Evolutionary conservation across 805 yeast species (phyloP).

Genomic region (Monosporozyma yasuniensis): DNA sequence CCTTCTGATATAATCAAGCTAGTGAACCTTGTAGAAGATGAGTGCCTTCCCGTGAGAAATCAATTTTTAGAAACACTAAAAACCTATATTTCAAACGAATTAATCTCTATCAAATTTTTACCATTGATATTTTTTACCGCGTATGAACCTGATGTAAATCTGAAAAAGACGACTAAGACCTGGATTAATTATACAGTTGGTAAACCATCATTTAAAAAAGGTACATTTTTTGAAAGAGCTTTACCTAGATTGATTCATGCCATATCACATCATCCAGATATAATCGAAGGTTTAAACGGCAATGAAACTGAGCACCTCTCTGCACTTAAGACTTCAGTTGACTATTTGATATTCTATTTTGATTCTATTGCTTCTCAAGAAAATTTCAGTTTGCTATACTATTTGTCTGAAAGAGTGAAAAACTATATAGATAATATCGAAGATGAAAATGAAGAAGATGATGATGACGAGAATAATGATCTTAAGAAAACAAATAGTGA

Average conservation of each 20-base stretch:
- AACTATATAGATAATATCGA: slow-evolving; percentile 57
- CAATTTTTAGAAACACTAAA: slow-evolving; percentile 43
- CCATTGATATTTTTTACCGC: slow-evolving; percentile 67
- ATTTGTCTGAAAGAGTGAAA: slow-evolving; percentile 68
- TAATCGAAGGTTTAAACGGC: slow-evolving; percentile 43
- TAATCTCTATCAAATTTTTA: slow-evolving; percentile 55
- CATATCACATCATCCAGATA: slow-evolving; percentile 56
- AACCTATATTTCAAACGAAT: slow-evolving; percentile 40
- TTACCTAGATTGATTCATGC: slow-evolving; percentile 60
- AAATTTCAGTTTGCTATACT: slow-evolving; percentile 64
- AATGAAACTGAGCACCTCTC: slow-evolving; percentile 29
- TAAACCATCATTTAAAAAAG: slow-evolving; percentile 28
- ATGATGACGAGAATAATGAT: slow-evolving; percentile 14
- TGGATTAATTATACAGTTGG: slow-evolving; percentile 62
- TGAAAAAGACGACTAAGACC: slow-evolving; percentile 45
- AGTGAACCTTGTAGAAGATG: slow-evolving; percentile 59
- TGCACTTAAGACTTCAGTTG: slow-evolving; percentile 46
- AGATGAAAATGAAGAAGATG: slow-evolving; percentile 21
- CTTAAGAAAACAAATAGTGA: slow-evolving; percentile 26
- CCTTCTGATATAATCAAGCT: slow-evolving; percentile 45
- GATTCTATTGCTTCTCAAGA: slow-evolving; percentile 52
- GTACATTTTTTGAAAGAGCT: slow-evolving; percentile 53
- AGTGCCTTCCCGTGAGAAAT: slow-evolving; percentile 46
- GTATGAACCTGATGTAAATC: slow-evolving; percentile 52
- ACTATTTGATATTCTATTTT: slow-evolving; percentile 52